Evolutionary conservation across 2,329 filamentous ascomycete genomes (phyloP), one percentile per base, ranked within the genome.

Genomic region (Fusarium sp.): DNA sequence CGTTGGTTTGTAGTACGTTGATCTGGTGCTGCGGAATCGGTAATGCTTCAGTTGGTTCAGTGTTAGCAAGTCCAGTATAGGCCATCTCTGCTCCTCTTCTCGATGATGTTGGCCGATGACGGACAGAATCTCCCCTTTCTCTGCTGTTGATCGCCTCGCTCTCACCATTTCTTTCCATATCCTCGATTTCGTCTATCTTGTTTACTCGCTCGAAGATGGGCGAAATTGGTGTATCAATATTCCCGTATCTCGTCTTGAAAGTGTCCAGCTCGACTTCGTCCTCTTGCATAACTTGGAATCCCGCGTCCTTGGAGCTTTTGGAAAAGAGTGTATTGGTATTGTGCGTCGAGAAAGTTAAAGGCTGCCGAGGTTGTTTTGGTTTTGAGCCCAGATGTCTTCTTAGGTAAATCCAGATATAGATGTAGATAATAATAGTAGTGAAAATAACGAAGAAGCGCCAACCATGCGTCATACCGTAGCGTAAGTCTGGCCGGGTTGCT

Each of bases 391-490:
- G 56, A 17, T 75, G 61, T 14, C 54, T 64, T 31, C 62, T 60
- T 13, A 78, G 15, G 18, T 77, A 77, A 8, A 65, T 35, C 75
- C 75, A 85, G 26, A 87, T 81, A 61, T 84, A 85, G 3, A 80
- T 76, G 64, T 86, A 86, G 26, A 85, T 84, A 41, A 66, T 75
- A 24, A 85, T 79, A 2, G 83, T 84, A 13, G 76, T 74, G 42
- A 83, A 68, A 57, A 86, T 84, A 44, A 86, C 83, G 22, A 80
- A 78, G 56, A 86, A 81, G 11, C 85, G 82, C 85, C 84, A 86
- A 45, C 82, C 84, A 63, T 87, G 85, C 1, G 83, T 84, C 55
- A 87, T 78, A 5, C 77, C 81, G 65, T 86, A 87, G 33, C 85
- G 82, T n/a, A 85, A 78, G 18, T 81, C 81, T 33, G 79, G 72